phyloP scores from a whole-genome alignment of 2,329 filamentous ascomycete genomes.

The Botrytis byssoidea region DNA sequence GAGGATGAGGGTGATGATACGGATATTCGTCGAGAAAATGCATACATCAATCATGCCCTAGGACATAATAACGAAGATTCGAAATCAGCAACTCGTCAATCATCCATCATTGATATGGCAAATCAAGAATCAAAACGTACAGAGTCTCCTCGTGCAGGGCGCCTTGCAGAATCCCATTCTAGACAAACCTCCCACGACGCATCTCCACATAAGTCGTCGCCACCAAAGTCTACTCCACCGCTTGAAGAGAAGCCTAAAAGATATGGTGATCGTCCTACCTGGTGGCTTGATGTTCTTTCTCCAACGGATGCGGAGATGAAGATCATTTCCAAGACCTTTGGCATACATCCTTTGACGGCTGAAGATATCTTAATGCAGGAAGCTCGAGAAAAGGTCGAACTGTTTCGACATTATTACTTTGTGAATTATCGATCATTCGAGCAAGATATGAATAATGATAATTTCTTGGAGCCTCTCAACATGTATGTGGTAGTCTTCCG shows the following conservation, averaged over 20 bases:
- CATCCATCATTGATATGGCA: slow-evolving; percentile 33
- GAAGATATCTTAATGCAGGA: slow-evolving; percentile 98
- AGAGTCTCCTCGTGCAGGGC: slow-evolving; percentile 8
- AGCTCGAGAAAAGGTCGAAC: slow-evolving; percentile 93
- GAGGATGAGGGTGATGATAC: slow-evolving; percentile 42
- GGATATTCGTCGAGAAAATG: slow-evolving; percentile 35
- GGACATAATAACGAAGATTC: slow-evolving; percentile 43
- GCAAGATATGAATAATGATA: slow-evolving; percentile 83
- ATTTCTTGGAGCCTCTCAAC: slow-evolving; percentile 93
- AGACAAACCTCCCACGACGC: slow-evolving; percentile 28
- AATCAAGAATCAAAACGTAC: slow-evolving; percentile 28
- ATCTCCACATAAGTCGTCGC: slow-evolving; percentile 33
- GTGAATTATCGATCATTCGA: slow-evolving; percentile 98
- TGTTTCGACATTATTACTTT: slow-evolving; percentile 98
- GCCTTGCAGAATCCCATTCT: slow-evolving; percentile 19
- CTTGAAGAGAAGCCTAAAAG: slow-evolving; percentile 47
- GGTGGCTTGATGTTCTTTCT: slow-evolving; percentile 91
- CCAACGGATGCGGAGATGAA: slow-evolving; percentile 97
- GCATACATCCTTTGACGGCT: slow-evolving; percentile 90
- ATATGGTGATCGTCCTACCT: slow-evolving; percentile 83
- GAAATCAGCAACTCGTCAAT: slow-evolving; percentile 46
- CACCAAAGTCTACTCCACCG: slow-evolving; percentile 5
- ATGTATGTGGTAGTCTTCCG: slow-evolving; percentile 97
- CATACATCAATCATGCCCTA: slow-evolving; percentile 35
- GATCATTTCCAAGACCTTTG: slow-evolving; percentile 85